Conservation (phyloP, 2,329 filamentous ascomycete genomes). For the Pseudogymnoascus sp. region DNA sequence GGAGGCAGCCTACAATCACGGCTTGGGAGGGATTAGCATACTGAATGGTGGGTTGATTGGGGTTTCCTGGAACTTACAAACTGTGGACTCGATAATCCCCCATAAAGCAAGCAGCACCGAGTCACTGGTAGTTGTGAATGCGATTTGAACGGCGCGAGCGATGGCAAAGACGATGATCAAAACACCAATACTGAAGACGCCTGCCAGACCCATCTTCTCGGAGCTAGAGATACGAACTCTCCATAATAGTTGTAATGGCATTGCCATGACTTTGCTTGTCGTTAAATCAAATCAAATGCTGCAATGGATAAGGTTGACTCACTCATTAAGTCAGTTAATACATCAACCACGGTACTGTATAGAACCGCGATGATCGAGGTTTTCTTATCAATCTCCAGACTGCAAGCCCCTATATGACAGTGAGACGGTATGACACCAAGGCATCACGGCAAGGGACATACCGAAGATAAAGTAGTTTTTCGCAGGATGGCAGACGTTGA, state of each 20-base stretch:
- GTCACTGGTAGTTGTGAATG: neutral
- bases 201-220: neutral
- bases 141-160: neutral
- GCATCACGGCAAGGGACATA: neutral
- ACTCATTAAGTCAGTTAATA: neutral
- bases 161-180: neutral
- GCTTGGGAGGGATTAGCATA: neutral
- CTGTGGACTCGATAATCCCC: neutral
- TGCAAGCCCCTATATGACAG: neutral
- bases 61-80: neutral
- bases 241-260: neutral
- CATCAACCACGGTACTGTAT: neutral
- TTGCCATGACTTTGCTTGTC: neutral
- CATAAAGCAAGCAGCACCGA: neutral
- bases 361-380: neutral
- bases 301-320: neutral
- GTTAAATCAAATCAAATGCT: neutral
- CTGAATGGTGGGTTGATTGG: neutral
- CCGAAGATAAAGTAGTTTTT: neutral
- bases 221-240: neutral
- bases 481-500: neutral
- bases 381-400: neutral
- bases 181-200: neutral
- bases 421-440: neutral
- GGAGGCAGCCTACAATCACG: neutral